Evolutionary conservation across 2,329 filamentous ascomycete genomes (phyloP).

Genomic region (Zelopaecilomyces penicillatus): DNA sequence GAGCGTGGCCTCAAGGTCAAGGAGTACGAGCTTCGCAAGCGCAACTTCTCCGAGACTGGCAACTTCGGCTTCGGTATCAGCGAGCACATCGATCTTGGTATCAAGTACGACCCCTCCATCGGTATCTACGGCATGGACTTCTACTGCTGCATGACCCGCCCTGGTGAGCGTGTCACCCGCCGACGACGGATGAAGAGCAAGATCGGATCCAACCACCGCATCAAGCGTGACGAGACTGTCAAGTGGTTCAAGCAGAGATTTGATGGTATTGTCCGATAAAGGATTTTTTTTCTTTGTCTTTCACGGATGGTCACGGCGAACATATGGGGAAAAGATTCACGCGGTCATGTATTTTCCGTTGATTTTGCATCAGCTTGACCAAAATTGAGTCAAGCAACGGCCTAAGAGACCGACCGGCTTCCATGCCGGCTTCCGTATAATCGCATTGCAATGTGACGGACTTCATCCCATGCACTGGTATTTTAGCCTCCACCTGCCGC

Average conservation of each 20-base stretch:
- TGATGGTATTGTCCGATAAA: conserved; percentile 98
- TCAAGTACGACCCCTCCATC: conserved; percentile 98
- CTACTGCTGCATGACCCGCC: conserved; percentile 99
- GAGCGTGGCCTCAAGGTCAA: conserved; percentile 99
- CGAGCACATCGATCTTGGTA: conserved; percentile 99
- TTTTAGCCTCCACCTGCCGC: no score
- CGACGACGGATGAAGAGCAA: conserved; percentile 81
- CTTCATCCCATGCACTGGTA: not conserved
- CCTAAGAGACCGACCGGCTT: conserved; percentile 67
- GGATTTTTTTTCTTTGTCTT: conserved; percentile 25
- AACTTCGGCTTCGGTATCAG: conserved; percentile 99
- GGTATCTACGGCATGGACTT: conserved; percentile 99
- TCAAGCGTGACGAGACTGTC: conserved; percentile 90
- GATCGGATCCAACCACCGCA: conserved; percentile 83
- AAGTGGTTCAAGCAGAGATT: conserved; percentile 92
- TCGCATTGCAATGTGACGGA: conserved; percentile 28
- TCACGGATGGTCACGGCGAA: conserved; percentile 35
- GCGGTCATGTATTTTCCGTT: conserved; percentile 35
- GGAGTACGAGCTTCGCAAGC: conserved; percentile 99
- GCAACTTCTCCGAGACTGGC: conserved; percentile 99
- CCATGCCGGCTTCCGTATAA: conserved; percentile 52
- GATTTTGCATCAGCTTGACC: conserved; percentile 45
- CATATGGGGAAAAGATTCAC: conserved; percentile 22
- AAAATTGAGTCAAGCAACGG: conserved; percentile 53
- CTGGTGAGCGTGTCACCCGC: conserved; percentile 95